Base-by-base conservation (phyloP, 2,329 filamentous ascomycete species). In the Sarocladium brachiariae region DNA sequence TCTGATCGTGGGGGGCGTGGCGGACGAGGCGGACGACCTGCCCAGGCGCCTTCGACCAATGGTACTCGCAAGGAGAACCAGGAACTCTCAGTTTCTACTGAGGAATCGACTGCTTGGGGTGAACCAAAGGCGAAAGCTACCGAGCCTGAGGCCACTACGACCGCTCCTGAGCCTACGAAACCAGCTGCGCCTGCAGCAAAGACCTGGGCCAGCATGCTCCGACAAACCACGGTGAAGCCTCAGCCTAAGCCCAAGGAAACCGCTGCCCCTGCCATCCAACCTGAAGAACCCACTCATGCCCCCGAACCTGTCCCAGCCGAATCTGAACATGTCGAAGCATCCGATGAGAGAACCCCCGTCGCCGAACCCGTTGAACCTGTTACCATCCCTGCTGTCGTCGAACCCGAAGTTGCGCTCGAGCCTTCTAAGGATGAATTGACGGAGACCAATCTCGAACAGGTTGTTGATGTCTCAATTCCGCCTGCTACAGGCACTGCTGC, bases 381-480 rank as follows among this genome's bases (percentile, higher is more conserved):
- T 54, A 21, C 21, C 14, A 45, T 46, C 31, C 50, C 58, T 8
- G 53, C 55, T 43, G 66, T 72, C 37, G 70, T 72, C 52, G 75
- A 76, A 53, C 68, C 76, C 50, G 78, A 77, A 59, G 67, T 76
- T 48, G 72, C 77, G 45, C 68, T 92, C 41, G 77, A 79, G 45
- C 85, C 87, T 14, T 80, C 88, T 21, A 85, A 87, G 69, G 89
- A 90, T 65, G 83, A 91, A 61, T 79, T 97, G 57, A 97, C 92
- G 24, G 84, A 92, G 71, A 86, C 84, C 59, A 97, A 97, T 69
- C 85, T 97, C 52, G 91, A 96, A 66, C 88, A 92, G 70, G 78
- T 97, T 59, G 86, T 84, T 57, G 91, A 96, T 70, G 78, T 77
- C 51, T 95, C 92, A 38, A 74, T 82, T 52, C 87, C 89, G 35